These are phyloP conservation scores for Cephaloascus fragrans DNA, from an alignment of 805 yeast species.

Conservation along the genomic window DNA sequence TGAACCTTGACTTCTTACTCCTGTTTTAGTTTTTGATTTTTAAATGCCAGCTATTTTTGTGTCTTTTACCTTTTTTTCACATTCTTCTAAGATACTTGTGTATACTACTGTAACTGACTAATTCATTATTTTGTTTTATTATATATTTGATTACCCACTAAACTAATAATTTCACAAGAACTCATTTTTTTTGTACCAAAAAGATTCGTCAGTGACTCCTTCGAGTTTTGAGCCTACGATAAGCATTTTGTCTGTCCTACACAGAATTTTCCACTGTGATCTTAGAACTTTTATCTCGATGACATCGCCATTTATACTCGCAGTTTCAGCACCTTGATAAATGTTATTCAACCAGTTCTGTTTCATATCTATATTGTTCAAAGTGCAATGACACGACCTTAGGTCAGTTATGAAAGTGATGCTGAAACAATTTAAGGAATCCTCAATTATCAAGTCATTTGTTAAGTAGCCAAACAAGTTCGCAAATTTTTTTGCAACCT, in stretches of 20 bases:
- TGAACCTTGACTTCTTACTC: neutral
- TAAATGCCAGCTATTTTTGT: neutral
- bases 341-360: slow-evolving; percentile 22
- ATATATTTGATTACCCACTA: neutral
- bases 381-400: slow-evolving; percentile 15
- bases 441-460: slow-evolving; percentile 17
- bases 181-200: slow-evolving; percentile 10
- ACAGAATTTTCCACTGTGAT: slow-evolving; percentile 28
- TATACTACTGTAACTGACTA: neutral
- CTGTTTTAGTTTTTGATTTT: neutral
- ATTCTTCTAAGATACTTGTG: no score
- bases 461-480: slow-evolving; percentile 13
- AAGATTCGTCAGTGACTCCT: slow-evolving; percentile 14
- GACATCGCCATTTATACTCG: slow-evolving; percentile 18
- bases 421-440: slow-evolving; percentile 12
- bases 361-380: slow-evolving; percentile 25
- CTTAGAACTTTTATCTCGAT: slow-evolving; percentile 31
- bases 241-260: slow-evolving; percentile 9
- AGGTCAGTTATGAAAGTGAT: slow-evolving; percentile 16
- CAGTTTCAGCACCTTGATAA: slow-evolving; percentile 6
- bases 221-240: slow-evolving; percentile 12
- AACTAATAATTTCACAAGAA: slow-evolving; percentile 6
- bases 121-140: neutral
- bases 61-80: no score
- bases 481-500: slow-evolving; percentile 8